Percentiles rank a stretch among this genome's conserved stretches.
Evolutionary conservation across 805 yeast species (phyloP).

Genomic region (Saccharomyces jurei): DNA sequence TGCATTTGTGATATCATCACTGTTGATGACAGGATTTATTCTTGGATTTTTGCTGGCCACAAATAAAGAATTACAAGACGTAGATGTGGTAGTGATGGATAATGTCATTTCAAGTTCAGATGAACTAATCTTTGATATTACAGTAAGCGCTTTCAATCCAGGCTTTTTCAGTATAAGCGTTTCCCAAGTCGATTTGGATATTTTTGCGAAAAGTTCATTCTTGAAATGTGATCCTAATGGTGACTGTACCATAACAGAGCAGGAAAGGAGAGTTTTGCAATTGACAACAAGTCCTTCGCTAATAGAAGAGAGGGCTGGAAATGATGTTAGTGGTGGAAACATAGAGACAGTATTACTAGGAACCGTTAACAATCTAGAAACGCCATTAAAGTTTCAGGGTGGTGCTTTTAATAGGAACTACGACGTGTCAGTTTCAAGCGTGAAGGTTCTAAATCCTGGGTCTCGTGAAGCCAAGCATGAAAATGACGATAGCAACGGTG

Average conservation of each 20-base stretch:
- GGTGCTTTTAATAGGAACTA: constrained; percentile 61
- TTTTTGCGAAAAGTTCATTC: constrained; percentile 69
- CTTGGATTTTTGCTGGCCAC: constrained; percentile 82
- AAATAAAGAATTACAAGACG: constrained; percentile 69
- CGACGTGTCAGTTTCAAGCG: constrained; percentile 54
- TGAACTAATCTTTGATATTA: constrained; percentile 73
- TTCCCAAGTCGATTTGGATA: constrained; percentile 63
- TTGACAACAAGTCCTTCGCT: neutral
- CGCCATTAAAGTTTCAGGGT: constrained; percentile 68
- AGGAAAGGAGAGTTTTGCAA: neutral
- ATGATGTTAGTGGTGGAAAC: constrained; percentile 7
- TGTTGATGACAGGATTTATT: constrained; percentile 67
- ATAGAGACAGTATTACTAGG: constrained; percentile 73
- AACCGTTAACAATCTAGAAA: constrained; percentile 53
- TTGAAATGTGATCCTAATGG: constrained; percentile 12
- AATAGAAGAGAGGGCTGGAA: neutral
- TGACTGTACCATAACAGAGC: neutral
- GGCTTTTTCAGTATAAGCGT: constrained; percentile 67
- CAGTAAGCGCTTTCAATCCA: constrained; percentile 77
- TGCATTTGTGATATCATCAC: constrained; percentile 33
- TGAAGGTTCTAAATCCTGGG: constrained; percentile 72
- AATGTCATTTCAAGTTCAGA: constrained; percentile 75
- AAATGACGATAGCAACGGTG: neutral
- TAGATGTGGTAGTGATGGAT: constrained; percentile 51
- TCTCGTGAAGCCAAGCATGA: constrained; percentile 18